phyloP scores from a whole-genome alignment of 2,329 filamentous ascomycete genomes.

The Stachybotrys elegans region DNA sequence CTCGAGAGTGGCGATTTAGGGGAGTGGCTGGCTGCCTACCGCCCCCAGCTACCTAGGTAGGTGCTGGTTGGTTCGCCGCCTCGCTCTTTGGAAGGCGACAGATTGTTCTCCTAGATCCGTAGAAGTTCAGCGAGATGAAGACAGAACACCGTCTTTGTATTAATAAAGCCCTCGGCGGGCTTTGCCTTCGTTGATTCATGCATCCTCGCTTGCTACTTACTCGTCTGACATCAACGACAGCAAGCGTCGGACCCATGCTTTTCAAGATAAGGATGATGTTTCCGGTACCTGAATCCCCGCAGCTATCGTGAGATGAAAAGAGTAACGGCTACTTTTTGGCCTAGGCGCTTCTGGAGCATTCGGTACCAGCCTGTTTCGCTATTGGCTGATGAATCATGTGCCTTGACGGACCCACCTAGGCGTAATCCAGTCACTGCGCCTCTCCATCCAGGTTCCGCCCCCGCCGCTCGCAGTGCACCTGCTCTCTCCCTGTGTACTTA shows the following conservation, averaged over 20 bases:
- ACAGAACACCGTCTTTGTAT: no score
- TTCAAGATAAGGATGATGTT: conserved; percentile 6
- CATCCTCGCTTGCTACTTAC: no score
- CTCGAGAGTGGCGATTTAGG: no score
- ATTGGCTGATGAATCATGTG: conserved; percentile 34
- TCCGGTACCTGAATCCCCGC: conserved; percentile 10
- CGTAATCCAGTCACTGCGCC: conserved; percentile 22
- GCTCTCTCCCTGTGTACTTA: conserved; percentile 23
- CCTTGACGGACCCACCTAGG: conserved; percentile 14
- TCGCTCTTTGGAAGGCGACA: no score
- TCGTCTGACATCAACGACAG: not conserved
- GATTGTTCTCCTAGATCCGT: no score
- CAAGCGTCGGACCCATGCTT: no score
- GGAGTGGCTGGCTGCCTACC: no score
- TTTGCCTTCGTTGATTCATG: no score
- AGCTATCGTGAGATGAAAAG: conserved; percentile 1
- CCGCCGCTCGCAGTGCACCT: conserved; percentile 19
- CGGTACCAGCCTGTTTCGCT: conserved; percentile 14
- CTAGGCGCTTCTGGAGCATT: conserved; percentile 33
- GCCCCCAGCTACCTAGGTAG: no score
- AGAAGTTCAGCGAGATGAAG: no score
- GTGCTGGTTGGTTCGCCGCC: no score
- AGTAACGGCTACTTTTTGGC: conserved; percentile 7
- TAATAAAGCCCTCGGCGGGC: no score
- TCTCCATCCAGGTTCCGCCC: conserved; percentile 6